Conservation (phyloP, 768 basidiomycete genomes). For the Trichaptum fuscoviolaceum region DNA sequence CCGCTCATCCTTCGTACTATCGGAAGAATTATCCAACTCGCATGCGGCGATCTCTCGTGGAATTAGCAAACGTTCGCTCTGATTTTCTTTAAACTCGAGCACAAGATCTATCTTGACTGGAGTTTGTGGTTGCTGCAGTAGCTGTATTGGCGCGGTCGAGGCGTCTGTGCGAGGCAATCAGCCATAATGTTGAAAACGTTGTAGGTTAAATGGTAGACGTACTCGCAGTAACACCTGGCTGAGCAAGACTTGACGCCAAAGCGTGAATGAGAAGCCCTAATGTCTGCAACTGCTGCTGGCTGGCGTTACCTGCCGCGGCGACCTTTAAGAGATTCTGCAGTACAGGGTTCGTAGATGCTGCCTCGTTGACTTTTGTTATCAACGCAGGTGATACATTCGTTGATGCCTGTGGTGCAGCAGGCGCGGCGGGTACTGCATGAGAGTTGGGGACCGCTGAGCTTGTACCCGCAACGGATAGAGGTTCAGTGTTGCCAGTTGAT, state of each 20-base stretch:
- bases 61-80: slow-evolving; percentile 61
- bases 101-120: slow-evolving; percentile 65
- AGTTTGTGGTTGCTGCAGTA: slow-evolving; percentile 7
- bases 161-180: slow-evolving; percentile 6
- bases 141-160: slow-evolving; percentile 5
- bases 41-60: slow-evolving; percentile 54
- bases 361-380: slow-evolving; percentile 59
- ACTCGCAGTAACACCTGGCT: neutral
- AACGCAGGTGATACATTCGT: slow-evolving; percentile 50
- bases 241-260: slow-evolving; percentile 31
- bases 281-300: slow-evolving; percentile 58
- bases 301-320: slow-evolving; percentile 57
- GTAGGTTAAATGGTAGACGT: neutral
- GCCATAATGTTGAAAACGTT: neutral
- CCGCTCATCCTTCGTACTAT: slow-evolving; percentile 21
- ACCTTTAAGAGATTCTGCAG: slow-evolving; percentile 61
- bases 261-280: slow-evolving; percentile 73
- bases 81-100: slow-evolving; percentile 61
- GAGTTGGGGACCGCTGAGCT: neutral
- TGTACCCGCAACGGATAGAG: neutral
- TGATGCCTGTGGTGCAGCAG: slow-evolving; percentile 14
- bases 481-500: slow-evolving; percentile 1
- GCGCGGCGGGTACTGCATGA: slow-evolving; percentile 5
- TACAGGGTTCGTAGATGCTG: slow-evolving; percentile 62
- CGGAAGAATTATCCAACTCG: slow-evolving; percentile 30